Percentiles rank a stretch among this genome's conserved stretches.
Conservation (phyloP, 2,329 filamentous ascomycete species). For the Penicillium psychrosexuale region DNA sequence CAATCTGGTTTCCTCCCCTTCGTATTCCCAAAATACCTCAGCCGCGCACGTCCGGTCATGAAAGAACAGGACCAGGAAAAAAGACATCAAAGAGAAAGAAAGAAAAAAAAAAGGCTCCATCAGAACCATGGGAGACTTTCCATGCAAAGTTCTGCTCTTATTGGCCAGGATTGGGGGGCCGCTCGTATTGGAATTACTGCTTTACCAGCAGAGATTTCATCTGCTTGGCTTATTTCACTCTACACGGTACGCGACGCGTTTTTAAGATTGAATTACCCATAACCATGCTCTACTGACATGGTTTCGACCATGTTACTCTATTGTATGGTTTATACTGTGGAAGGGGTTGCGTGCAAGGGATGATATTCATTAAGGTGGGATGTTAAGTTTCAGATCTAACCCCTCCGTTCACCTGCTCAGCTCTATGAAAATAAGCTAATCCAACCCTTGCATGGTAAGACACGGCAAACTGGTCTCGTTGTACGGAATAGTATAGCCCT, state of each 20-base stretch:
- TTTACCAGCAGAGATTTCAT: slow-evolving; percentile 9
- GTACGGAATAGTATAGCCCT: not conserved
- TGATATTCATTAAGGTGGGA: not conserved
- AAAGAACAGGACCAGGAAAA: not conserved
- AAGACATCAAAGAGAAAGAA: slow-evolving; percentile 1
- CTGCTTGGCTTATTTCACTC: not conserved
- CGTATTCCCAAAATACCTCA: slow-evolving; percentile 15
- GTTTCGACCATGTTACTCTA: not conserved
- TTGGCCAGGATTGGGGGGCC: slow-evolving; percentile 12
- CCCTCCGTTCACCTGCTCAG: not conserved
- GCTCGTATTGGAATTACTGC: slow-evolving; percentile 19
- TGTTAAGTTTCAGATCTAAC: slow-evolving; percentile 3
- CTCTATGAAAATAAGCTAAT: slow-evolving; percentile 4
- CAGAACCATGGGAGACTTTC: slow-evolving; percentile 17
- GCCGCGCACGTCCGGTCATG: slow-evolving; percentile 9
- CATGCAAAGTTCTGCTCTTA: slow-evolving; percentile 1
- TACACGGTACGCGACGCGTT: slow-evolving; percentile 7
- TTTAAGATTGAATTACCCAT: not conserved
- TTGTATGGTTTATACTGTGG: not conserved
- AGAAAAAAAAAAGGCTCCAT: not conserved
- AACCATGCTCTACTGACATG: not conserved
- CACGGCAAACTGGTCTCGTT: not conserved
- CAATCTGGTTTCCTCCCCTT: not conserved
- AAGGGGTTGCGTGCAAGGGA: slow-evolving; percentile 5
- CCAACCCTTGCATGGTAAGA: slow-evolving; percentile 8